These are phyloP conservation scores for Phytophthora sp. DNA, from an alignment of 352 stramenopile species.

Conservation along the genomic window DNA sequence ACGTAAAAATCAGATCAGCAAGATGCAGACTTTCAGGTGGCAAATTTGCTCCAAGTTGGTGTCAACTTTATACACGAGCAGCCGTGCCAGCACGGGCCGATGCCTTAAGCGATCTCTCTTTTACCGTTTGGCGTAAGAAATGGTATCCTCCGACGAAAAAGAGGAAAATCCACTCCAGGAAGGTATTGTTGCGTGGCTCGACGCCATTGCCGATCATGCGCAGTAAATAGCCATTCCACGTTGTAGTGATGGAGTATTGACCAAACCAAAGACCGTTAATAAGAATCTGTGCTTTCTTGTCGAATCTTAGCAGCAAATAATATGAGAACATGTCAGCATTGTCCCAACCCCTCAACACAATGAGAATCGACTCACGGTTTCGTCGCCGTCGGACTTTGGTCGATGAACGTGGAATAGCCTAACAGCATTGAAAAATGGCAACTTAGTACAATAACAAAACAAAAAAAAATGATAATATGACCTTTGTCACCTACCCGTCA, in stretches of 20 bases:
- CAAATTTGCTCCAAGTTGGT: background rate
- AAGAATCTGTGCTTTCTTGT: conserved; percentile 55
- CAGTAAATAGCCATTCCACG: conserved; percentile 53
- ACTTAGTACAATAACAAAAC: background rate
- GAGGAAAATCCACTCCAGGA: conserved; percentile 62
- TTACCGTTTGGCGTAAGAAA: conserved; percentile 30
- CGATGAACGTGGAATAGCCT: conserved; percentile 50
- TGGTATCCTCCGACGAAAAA: conserved; percentile 46
- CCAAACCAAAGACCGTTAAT: conserved; percentile 63
- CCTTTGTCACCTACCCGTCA: conserved; percentile 27
- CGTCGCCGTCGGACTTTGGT: conserved; percentile 17
- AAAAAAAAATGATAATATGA: background rate
- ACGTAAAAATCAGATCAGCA: no score
- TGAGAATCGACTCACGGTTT: conserved; percentile 32
- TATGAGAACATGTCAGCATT: background rate
- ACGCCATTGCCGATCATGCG: conserved; percentile 70
- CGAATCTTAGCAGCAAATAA: conserved; percentile 24
- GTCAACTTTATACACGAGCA: conserved; percentile 21
- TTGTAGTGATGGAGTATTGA: conserved; percentile 70
- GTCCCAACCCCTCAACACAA: no score
- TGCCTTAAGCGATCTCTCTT: conserved; percentile 28
- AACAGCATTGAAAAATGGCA: conserved; percentile 2
- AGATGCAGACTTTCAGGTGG: background rate
- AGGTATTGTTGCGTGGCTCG: conserved; percentile 63
- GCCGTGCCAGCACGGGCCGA: conserved; percentile 15